Base-by-base conservation (phyloP, 805 yeast species). In the Alloascoidea hylecoeti region DNA sequence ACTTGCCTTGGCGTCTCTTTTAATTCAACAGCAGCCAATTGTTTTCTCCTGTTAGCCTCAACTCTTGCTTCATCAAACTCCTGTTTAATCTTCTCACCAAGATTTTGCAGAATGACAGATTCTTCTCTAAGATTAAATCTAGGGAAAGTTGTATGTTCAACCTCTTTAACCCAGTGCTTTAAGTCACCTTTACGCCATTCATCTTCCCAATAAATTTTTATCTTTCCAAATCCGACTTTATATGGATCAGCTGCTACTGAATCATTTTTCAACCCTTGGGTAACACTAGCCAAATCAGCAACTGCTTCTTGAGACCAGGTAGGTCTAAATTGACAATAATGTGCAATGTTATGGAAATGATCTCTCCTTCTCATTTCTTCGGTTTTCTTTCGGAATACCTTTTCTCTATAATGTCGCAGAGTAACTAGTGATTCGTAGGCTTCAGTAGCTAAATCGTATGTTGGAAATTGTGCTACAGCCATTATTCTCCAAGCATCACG, bases 261-360 rank as follows among this genome's bases (percentile, higher is more conserved):
- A 56, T 17, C 15, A 12, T 32, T 38, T 37, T 63, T 64, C 43
- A 77, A 64, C 43, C 75, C 78, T 40, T 79, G 86, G n/a, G 79
- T 62, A 6, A 78, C 77, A 38, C 74, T 67, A 19, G 74, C 60
- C 45, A 88, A 60, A 58, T 88, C 97, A 4, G 95, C 83, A 18
- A 84, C 85, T 1, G 96, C 81, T 56, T 88, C 96, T 56, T 84
- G 95, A 9, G 94, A 66, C 58, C 78, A 83, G 0, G 92, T 76
- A 17, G 96, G 96, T 52, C 96, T 72, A 63, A 70, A 89, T 58
- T 83, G 94, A 35, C 84, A 89, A 41, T 79, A 72, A 55, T 66
- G 78, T 95, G 96, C 86, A 37, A 78, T 73, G 58, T 82, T 78
- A 1, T 94, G 92, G 41, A 74, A 82, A 35, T 66, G 70, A 52